Percentiles rank a stretch among this genome's conserved stretches.
phyloP scores from a whole-genome alignment of 2,329 filamentous ascomycete species.

The Cytospora schulzeri region DNA sequence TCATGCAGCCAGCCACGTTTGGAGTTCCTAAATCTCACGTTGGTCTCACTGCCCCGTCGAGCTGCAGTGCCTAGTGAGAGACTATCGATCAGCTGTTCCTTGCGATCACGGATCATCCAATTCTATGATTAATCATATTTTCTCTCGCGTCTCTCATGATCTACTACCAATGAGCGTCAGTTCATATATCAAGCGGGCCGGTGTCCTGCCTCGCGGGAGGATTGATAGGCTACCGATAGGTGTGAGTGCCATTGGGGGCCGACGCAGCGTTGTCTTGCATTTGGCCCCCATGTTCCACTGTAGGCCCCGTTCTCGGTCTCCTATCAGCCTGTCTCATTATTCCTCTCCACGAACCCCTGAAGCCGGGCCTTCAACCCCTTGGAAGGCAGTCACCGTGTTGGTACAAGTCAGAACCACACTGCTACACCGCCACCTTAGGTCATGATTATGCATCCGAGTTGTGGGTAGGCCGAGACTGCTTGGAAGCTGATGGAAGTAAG shows the following conservation, averaged over 20 bases:
- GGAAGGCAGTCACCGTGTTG: not conserved
- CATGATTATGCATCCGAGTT: not conserved
- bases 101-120: not conserved
- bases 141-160: not conserved
- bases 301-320: constrained; percentile 10
- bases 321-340: constrained; percentile 1
- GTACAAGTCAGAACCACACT: not conserved
- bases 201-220: constrained; percentile 14
- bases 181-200: constrained; percentile 15
- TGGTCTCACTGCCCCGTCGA: not conserved
- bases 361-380: not conserved
- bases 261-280: constrained; percentile 11
- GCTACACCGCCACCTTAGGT: not conserved
- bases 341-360: not conserved
- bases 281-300: constrained; percentile 19
- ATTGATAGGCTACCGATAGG: constrained; percentile 24
- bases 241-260: constrained; percentile 22
- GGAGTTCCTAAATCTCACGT: not conserved
- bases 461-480: not conserved
- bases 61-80: not conserved
- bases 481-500: not conserved
- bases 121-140: constrained; percentile 9
- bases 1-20: not conserved
- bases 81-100: not conserved
- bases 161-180: constrained; percentile 11